phyloP scores from a whole-genome alignment of 495 filamentous ascomycete genomes.

The Chaetomium cochliodes region DNA sequence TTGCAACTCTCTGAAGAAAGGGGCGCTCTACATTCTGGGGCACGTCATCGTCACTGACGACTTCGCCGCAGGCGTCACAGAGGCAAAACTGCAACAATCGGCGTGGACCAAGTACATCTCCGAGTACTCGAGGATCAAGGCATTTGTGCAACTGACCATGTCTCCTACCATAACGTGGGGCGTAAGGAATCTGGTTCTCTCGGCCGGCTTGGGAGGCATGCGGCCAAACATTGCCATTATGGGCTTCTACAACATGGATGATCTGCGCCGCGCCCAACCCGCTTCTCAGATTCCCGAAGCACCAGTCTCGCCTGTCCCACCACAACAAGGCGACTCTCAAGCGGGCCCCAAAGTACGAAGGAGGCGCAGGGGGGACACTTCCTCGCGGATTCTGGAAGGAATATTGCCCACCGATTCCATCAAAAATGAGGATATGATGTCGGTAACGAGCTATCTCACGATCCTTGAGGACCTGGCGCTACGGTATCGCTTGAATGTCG shows the following conservation, averaged over 20 bases:
- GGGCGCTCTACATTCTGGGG: slow-evolving; percentile 77
- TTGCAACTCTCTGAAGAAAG: slow-evolving; percentile 89
- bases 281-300: slow-evolving; percentile 37
- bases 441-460: slow-evolving; percentile 69
- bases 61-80: slow-evolving; percentile 72
- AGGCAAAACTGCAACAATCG: slow-evolving; percentile 75
- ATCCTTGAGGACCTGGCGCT: slow-evolving; percentile 80
- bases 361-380: slow-evolving; percentile 46
- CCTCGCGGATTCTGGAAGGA: slow-evolving; percentile 46
- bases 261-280: slow-evolving; percentile 55
- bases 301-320: slow-evolving; percentile 28
- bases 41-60: slow-evolving; percentile 85
- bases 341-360: slow-evolving; percentile 26
- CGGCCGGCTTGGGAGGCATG: slow-evolving; percentile 85
- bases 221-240: slow-evolving; percentile 81
- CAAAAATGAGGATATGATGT: slow-evolving; percentile 60
- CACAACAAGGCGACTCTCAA: slow-evolving; percentile 25
- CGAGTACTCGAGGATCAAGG: slow-evolving; percentile 77
- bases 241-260: slow-evolving; percentile 72
- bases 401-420: slow-evolving; percentile 62
- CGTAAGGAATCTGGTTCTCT: slow-evolving; percentile 75
- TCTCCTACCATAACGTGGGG: slow-evolving; percentile 85
- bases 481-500: slow-evolving; percentile 79
- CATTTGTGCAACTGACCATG: slow-evolving; percentile 82
- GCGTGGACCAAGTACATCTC: slow-evolving; percentile 86